Conservation (phyloP, 352 stramenopile species). For the Phytophthora pluvialis region DNA sequence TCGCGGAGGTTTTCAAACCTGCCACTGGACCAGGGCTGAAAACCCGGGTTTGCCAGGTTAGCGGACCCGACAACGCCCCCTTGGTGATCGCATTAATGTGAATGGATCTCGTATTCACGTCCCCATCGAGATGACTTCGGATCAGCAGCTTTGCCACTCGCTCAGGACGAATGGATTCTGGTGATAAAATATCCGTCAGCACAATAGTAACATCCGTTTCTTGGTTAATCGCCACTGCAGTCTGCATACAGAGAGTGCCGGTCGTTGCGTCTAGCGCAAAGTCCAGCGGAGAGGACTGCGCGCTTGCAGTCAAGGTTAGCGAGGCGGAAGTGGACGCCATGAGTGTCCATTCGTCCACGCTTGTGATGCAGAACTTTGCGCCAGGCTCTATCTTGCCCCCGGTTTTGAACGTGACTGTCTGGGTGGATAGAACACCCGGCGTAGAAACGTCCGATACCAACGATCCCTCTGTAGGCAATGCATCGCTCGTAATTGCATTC, state of each 20-base stretch:
- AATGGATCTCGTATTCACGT: constrained; percentile 51
- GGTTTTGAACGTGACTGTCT: constrained; percentile 46
- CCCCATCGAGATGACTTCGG: constrained; percentile 53
- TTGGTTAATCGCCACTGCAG: constrained; percentile 37
- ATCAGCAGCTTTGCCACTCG: constrained; percentile 28
- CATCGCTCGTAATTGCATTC: constrained; percentile 47
- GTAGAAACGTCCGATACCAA: constrained; percentile 52
- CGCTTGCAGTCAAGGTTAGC: constrained; percentile 16
- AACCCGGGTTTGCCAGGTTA: constrained; percentile 54
- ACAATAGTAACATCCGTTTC: constrained; percentile 44
- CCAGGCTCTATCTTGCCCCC: constrained; percentile 50
- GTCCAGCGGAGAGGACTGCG: constrained; percentile 8
- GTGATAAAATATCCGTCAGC: constrained; percentile 52
- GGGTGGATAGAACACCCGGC: constrained; percentile 54
- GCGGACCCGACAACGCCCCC: constrained; percentile 43
- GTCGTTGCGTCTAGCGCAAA: constrained; percentile 21
- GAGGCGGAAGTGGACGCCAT: constrained; percentile 37
- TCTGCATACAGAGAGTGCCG: constrained; percentile 39
- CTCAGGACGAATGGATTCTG: constrained; percentile 44
- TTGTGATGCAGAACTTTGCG: constrained; percentile 47
- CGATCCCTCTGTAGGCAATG: constrained; percentile 29
- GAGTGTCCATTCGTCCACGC: constrained; percentile 45
- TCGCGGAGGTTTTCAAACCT: constrained; percentile 48
- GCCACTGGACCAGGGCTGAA: constrained; percentile 60
- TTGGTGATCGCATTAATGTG: constrained; percentile 40